Evolutionary conservation across 1,139 yeast species (phyloP).

Genomic region (Meyerozyma guilliermondii): DNA sequence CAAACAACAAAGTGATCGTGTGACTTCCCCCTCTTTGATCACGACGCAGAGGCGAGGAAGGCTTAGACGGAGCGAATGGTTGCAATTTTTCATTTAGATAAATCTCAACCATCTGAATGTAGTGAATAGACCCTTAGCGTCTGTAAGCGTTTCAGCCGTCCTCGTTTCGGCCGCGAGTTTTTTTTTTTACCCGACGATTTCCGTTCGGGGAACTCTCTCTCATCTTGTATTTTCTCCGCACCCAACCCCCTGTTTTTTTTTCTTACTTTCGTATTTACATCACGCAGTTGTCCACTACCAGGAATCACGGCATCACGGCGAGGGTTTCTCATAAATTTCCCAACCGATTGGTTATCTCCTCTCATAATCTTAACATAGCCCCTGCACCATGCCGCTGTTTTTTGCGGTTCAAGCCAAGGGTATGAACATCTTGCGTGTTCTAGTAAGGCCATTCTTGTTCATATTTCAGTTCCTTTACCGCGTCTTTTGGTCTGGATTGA

Average conservation of each 20-base stretch:
- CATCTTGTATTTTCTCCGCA: neutral
- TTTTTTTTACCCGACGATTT: neutral
- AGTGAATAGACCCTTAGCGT: neutral
- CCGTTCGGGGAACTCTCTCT: neutral
- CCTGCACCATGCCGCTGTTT: neutral
- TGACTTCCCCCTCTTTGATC: neutral
- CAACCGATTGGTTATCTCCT: neutral
- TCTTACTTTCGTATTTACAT: neutral
- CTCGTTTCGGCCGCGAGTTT: neutral
- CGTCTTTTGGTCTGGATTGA: slow-evolving; percentile 28
- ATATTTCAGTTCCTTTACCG: slow-evolving; percentile 15
- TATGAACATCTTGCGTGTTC: neutral
- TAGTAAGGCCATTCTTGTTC: slow-evolving; percentile 14
- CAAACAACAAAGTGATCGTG: neutral
- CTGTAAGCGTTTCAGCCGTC: neutral
- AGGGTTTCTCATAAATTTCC: neutral
- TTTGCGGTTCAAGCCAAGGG: neutral
- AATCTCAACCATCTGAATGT: too few relatives aligned
- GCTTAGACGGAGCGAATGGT: too few relatives aligned
- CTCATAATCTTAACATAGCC: neutral
- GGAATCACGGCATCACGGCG: neutral
- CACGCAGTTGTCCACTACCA: neutral
- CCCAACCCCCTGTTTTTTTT: neutral
- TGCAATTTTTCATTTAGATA: too few relatives aligned
- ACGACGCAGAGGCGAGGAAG: neutral